phyloP scores from a whole-genome alignment of 1,284 basidiomycete genomes.

The Sanghuangporus weigelae region DNA sequence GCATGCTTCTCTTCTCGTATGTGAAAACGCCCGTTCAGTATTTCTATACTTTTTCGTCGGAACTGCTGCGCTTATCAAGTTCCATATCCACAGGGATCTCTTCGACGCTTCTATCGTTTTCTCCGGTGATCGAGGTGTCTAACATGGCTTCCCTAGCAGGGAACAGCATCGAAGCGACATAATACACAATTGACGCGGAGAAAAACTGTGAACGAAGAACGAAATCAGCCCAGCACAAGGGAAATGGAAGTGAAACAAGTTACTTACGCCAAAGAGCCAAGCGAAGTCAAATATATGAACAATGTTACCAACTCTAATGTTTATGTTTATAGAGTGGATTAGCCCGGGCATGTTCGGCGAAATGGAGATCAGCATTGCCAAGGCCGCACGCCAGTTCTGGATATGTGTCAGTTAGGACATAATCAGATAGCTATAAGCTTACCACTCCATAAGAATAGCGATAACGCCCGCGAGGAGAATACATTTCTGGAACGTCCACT shows the following conservation, averaged over 20 bases:
- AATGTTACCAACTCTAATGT: constrained; percentile 48
- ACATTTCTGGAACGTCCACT: constrained; percentile 69
- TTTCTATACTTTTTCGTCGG: background rate
- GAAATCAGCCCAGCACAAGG: background rate
- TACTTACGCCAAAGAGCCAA: constrained; percentile 64
- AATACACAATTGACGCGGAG: constrained; percentile 41
- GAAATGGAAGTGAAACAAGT: background rate
- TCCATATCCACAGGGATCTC: background rate
- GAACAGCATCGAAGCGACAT: constrained; percentile 45
- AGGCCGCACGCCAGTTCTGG: constrained; percentile 70
- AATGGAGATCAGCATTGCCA: constrained; percentile 57
- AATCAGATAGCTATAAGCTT: constrained; percentile 22
- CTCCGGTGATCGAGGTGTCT: constrained; percentile 34
- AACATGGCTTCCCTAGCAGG: constrained; percentile 58
- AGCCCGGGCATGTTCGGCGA: constrained; percentile 65
- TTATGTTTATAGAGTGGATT: constrained; percentile 57
- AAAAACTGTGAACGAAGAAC: constrained; percentile 30
- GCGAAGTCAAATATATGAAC: constrained; percentile 57
- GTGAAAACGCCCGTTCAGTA: background rate
- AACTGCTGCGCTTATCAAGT: background rate
- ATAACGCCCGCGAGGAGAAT: constrained; percentile 60
- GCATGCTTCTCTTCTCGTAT: background rate
- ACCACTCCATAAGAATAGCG: constrained; percentile 60
- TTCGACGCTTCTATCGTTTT: constrained; percentile 6
- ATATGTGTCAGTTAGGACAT: background rate